phyloP scores from a whole-genome alignment of 73 alveolate genomes.

The Paramecium caudatum region DNA sequence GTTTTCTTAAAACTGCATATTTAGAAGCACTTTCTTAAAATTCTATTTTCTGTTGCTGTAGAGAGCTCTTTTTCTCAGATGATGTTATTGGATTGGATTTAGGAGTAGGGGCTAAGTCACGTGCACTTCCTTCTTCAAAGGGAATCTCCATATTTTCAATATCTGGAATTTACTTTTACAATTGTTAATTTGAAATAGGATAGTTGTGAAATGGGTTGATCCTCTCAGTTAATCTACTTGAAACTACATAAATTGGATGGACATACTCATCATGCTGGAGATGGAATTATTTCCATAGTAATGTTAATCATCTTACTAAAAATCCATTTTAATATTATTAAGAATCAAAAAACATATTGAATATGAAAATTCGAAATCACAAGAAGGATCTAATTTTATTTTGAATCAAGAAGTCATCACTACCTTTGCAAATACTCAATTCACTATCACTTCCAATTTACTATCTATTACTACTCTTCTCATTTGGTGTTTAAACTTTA shows the following conservation, averaged over 20 bases:
- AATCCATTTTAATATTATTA: slow-evolving; percentile 15
- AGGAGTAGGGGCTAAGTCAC: not conserved
- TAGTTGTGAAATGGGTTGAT: slow-evolving; percentile 25
- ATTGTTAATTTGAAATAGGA: not conserved
- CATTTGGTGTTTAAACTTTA: not conserved
- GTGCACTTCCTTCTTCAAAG: slow-evolving; percentile 10
- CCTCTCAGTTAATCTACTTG: slow-evolving; percentile 47
- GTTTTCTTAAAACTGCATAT: not conserved
- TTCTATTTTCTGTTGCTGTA: not conserved
- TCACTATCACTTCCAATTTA: slow-evolving; percentile 46
- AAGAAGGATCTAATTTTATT: slow-evolving; percentile 11
- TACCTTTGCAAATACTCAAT: slow-evolving; percentile 37
- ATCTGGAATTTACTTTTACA: not conserved
- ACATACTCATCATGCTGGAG: slow-evolving; percentile 17
- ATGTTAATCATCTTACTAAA: not conserved
- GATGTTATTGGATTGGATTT: slow-evolving; percentile 56
- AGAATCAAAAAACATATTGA: not conserved
- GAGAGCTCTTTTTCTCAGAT: not conserved
- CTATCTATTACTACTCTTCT: not conserved
- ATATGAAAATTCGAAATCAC: not conserved
- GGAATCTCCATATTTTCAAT: not conserved
- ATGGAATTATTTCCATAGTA: not conserved
- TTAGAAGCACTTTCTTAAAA: not conserved
- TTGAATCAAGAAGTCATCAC: not conserved
- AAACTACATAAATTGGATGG: not conserved